A percentile compares a stretch with the other conserved stretches of the same genome.
Evolutionary conservation across 352 stramenopile species (phyloP).

Genomic region (Phytophthora sp.): DNA sequence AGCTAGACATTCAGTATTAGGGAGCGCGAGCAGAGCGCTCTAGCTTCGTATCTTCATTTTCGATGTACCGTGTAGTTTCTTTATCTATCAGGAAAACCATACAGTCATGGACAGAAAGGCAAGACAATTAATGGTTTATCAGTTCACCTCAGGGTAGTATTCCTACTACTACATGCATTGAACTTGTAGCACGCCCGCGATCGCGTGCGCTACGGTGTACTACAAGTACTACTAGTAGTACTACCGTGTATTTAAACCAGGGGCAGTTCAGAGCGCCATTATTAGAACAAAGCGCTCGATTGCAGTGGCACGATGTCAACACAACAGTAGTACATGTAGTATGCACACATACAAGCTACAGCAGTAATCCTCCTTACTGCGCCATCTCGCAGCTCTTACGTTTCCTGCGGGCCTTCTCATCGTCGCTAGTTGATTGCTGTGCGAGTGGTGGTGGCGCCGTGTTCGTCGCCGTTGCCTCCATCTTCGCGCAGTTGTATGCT

Average conservation of each 20-base stretch:
- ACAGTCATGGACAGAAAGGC: conserved; percentile 17
- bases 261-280: no score
- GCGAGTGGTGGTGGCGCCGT: conserved; percentile 21
- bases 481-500: conserved; percentile 28
- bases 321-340: no score
- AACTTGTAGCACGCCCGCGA: no score
- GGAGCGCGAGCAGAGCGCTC: conserved; percentile 39
- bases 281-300: no score
- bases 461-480: conserved; percentile 37
- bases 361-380: conserved; percentile 13
- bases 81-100: conserved; percentile 42
- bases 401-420: conserved; percentile 44
- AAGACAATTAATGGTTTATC: conserved; percentile 38
- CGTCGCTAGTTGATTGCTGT: conserved; percentile 31
- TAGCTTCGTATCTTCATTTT: conserved; percentile 41
- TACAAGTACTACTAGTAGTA: no score
- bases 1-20: conserved; percentile 47
- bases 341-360: conserved; percentile 14
- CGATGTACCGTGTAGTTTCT: conserved; percentile 33
- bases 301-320: no score
- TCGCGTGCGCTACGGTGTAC: no score
- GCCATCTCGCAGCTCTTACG: conserved; percentile 46
- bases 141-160: neutral
- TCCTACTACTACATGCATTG: no score
- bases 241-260: no score